A percentile compares a stretch with the other conserved stretches of the same genome.
phyloP scores from a whole-genome alignment of 1,284 basidiomycete genomes.

The Tilletia horrida region DNA sequence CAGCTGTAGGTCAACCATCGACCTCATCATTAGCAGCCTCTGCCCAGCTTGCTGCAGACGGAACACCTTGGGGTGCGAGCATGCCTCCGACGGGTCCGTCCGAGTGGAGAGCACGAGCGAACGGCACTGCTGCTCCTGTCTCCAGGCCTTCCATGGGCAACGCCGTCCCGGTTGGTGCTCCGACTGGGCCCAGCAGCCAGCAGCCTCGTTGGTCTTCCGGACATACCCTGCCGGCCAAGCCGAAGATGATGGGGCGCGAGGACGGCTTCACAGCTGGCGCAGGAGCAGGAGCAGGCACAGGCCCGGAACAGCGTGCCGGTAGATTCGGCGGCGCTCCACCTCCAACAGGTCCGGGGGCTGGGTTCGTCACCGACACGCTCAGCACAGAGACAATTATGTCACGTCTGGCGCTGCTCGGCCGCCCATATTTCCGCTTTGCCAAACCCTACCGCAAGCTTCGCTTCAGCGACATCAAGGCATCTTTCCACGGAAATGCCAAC shows the following conservation, averaged over 20 bases:
- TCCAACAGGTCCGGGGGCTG: not conserved
- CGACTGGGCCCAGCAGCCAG: too few species aligned
- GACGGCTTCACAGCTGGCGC: too few species aligned
- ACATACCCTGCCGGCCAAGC: too few species aligned
- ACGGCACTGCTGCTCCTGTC: not conserved
- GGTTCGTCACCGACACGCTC: not conserved
- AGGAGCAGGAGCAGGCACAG: too few species aligned
- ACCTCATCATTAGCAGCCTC: not conserved
- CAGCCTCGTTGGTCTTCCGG: too few species aligned
- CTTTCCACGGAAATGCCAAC: conserved; percentile 30
- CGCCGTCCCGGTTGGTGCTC: too few species aligned
- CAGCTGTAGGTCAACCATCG: conserved; percentile 10
- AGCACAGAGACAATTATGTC: conserved; percentile 23
- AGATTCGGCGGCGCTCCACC: too few species aligned
- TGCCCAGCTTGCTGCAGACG: conserved; percentile 12
- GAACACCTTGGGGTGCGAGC: not conserved
- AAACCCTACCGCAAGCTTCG: not conserved
- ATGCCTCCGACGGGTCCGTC: not conserved
- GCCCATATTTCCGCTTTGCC: conserved; percentile 29
- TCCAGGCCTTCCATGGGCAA: too few species aligned
- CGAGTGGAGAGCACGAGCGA: not conserved
- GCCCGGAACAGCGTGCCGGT: too few species aligned
- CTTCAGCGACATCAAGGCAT: conserved; percentile 19
- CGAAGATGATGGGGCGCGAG: too few species aligned
- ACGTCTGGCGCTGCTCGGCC: conserved; percentile 22